These are phyloP conservation scores for Petasospora fabianii DNA, from an alignment of 1,139 yeast species.

Conservation along the genomic window DNA sequence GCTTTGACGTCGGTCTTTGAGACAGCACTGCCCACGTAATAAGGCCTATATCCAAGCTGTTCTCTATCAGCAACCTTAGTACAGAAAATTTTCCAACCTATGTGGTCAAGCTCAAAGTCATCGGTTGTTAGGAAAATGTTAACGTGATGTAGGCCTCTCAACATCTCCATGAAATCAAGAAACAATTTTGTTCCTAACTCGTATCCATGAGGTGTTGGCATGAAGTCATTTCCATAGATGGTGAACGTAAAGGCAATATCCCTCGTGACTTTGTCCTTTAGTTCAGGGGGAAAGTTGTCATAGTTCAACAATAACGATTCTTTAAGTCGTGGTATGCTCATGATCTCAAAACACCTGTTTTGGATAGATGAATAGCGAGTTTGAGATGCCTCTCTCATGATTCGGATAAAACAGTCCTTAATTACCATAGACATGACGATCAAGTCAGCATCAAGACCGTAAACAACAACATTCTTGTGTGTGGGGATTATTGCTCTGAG, in stretches of 20 bases:
- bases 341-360: constrained; percentile 12
- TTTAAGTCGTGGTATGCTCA: constrained; percentile 11
- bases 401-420: neutral
- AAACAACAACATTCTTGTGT: constrained; percentile 57
- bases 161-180: neutral
- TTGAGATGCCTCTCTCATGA: constrained; percentile 11
- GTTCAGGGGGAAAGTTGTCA: neutral
- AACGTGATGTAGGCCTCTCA: neutral
- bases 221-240: constrained; percentile 24
- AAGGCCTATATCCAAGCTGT: too few species aligned
- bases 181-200: neutral
- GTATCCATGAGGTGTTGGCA: constrained; percentile 14
- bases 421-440: constrained; percentile 65
- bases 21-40: too few species aligned
- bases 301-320: constrained; percentile 1
- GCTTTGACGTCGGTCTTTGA: neutral
- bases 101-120: too few species aligned
- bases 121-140: neutral
- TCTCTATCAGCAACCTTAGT: too few species aligned
- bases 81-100: too few species aligned
- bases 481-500: constrained; percentile 34
- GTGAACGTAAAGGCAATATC: constrained; percentile 17
- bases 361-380: constrained; percentile 1
- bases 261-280: neutral
- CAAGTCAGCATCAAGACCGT: constrained; percentile 86